Base-by-base conservation (phyloP, 176 grass and related monocot species). In the Cenchrus fungigraminus region DNA sequence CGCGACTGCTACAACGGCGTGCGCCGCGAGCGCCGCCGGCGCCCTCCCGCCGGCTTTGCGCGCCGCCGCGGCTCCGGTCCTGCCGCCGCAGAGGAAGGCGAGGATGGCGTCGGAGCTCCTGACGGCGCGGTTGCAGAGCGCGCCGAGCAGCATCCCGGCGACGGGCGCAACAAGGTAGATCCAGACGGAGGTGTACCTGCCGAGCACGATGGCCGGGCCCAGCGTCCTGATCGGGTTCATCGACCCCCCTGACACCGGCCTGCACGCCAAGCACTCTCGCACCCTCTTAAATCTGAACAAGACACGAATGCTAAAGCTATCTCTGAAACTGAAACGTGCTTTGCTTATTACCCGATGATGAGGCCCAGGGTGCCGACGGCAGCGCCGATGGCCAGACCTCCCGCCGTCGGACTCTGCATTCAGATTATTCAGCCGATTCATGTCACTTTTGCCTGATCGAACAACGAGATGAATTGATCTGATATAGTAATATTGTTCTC, bases 151-250 rank as follows among this genome's bases (percentile, higher is more conserved):
- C 79, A 91, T 92, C 8, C 90, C 92, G 50, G 84, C 64, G 37
- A 90, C 65, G 13, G 93, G 90, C 10, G 87, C 92, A 25, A 83
- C 53, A 46, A 92, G 34, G 22, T 92, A 90, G 20, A 85, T 85
- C 93, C 92, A 94, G 13, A 95, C 52, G 72, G 85, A 67, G 62
- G 67, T 87, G 74, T 92, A 92, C 28, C 88, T 74, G 8, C 29
- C 51, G 40, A 85, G 73, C 6, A 92, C 71, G 20, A 92, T 83
- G 8, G 92, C 90, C 12, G 92, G 92, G 12, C 92, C 92, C 29
- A 94, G 64, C 28, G 82, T 86, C 55, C 92, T 90, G 10, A 77
- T 79, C n/a, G 92, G 89, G 47, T 94, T 94, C 92, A 92, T 94
- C 2, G 92, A 94, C 12, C 87, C 90, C 32, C 92, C 92, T 1